phyloP scores from a whole-genome alignment of 495 filamentous ascomycete species.

The Penicillium flavigenum region DNA sequence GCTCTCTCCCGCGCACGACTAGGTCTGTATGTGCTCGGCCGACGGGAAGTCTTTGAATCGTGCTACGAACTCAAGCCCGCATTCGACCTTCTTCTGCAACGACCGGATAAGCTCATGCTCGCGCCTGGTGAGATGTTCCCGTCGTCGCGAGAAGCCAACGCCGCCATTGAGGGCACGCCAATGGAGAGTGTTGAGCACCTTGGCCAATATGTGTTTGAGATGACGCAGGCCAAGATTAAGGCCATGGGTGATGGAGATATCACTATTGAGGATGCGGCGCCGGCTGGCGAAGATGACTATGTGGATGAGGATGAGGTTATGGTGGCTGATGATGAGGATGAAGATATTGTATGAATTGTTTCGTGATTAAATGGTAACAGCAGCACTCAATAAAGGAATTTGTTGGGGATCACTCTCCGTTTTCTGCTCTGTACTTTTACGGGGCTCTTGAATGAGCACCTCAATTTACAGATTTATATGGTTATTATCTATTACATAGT shows the following conservation, averaged over 20 bases:
- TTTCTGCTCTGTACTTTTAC: not conserved
- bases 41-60: slow-evolving; percentile 82
- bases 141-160: slow-evolving; percentile 56
- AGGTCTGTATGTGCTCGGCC: slow-evolving; percentile 90
- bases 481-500: not conserved
- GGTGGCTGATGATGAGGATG: slow-evolving; percentile 34
- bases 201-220: slow-evolving; percentile 95
- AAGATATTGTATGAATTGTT: slow-evolving; percentile 38
- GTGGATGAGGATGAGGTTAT: slow-evolving; percentile 48
- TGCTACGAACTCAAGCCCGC: slow-evolving; percentile 86
- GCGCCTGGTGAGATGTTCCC: slow-evolving; percentile 86
- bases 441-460: not conserved
- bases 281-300: slow-evolving; percentile 44
- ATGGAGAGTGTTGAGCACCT: slow-evolving; percentile 95
- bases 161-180: slow-evolving; percentile 56
- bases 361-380: not conserved
- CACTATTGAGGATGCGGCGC: slow-evolving; percentile 34
- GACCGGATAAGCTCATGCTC: slow-evolving; percentile 75
- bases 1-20: slow-evolving; percentile 93
- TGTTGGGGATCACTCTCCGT: not conserved
- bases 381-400: not conserved
- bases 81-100: slow-evolving; percentile 69
- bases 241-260: slow-evolving; percentile 50
- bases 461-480: not conserved
- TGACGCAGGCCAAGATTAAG: slow-evolving; percentile 82